Evolutionary conservation across 352 stramenopile species (phyloP).

Genomic region (Pythium periplocum): DNA sequence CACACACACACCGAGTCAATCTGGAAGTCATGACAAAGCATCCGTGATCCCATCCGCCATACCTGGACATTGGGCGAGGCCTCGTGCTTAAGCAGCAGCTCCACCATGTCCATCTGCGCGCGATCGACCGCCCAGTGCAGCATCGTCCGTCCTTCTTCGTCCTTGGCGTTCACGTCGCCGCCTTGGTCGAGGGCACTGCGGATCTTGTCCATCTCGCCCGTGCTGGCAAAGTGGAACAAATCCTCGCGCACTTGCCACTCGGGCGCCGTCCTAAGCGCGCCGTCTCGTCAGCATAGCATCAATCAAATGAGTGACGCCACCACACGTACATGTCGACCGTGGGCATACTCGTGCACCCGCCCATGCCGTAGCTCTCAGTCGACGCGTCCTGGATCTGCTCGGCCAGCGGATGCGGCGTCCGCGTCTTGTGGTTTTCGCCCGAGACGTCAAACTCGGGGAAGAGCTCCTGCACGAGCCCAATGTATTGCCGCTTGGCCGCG

Average conservation of each 20-base stretch:
- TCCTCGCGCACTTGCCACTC: slow-evolving; percentile 75
- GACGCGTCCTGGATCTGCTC: slow-evolving; percentile 10
- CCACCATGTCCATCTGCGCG: slow-evolving; percentile 40
- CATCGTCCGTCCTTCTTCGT: slow-evolving; percentile 75
- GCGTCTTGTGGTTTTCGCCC: slow-evolving; percentile 5
- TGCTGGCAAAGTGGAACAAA: slow-evolving; percentile 70
- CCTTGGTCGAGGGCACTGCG: slow-evolving; percentile 30
- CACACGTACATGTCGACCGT: slow-evolving; percentile 50
- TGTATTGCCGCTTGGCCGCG: slow-evolving; percentile 60
- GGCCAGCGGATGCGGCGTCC: slow-evolving; percentile 8
- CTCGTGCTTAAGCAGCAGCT: slow-evolving; percentile 44
- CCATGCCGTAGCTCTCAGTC: slow-evolving; percentile 28
- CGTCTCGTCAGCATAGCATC: too few species aligned
- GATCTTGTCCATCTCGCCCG: slow-evolving; percentile 50
- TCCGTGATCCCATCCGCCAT: background rate
- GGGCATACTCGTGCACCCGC: slow-evolving; percentile 50
- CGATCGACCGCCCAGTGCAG: slow-evolving; percentile 78
- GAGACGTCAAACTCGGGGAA: slow-evolving; percentile 65
- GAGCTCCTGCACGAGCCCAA: slow-evolving; percentile 61
- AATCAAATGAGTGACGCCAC: too few species aligned
- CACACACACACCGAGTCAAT: too few species aligned
- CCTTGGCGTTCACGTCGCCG: slow-evolving; percentile 44
- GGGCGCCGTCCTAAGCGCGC: slow-evolving; percentile 23
- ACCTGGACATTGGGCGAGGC: slow-evolving; percentile 63
- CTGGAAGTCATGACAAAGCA: background rate